Evolutionary conservation across 1,139 yeast species (phyloP).

Genomic region (Spathaspora sp.): DNA sequence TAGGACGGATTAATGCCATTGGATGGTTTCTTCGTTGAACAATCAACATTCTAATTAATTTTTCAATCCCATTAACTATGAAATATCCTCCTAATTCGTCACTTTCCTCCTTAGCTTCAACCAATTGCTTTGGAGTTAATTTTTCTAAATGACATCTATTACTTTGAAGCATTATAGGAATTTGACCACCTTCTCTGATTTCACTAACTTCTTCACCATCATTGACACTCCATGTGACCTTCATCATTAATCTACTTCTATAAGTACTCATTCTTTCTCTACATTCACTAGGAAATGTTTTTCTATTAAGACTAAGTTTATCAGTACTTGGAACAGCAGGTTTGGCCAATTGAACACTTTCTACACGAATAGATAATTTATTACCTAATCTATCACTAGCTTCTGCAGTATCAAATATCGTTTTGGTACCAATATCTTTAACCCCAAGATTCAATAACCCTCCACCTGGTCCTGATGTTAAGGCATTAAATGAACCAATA

Average conservation of each 20-base stretch:
- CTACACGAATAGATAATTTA: slow-evolving; percentile 76
- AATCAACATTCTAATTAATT: slow-evolving; percentile 92
- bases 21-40: slow-evolving; percentile 98
- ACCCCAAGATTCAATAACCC: slow-evolving; percentile 85
- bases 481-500: slow-evolving; percentile 92
- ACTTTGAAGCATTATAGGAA: slow-evolving; percentile 88
- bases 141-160: slow-evolving; percentile 90
- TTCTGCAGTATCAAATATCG: slow-evolving; percentile 79
- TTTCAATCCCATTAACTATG: slow-evolving; percentile 94
- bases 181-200: slow-evolving; percentile 85
- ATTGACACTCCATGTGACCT: slow-evolving; percentile 82
- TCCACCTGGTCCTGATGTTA: slow-evolving; percentile 83
- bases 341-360: slow-evolving; percentile 80
- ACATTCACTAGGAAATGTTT: slow-evolving; percentile 83
- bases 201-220: slow-evolving; percentile 81
- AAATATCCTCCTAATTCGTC: slow-evolving; percentile 98
- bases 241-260: slow-evolving; percentile 71
- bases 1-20: slow-evolving; percentile 95
- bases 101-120: slow-evolving; percentile 78
- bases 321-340: slow-evolving; percentile 77
- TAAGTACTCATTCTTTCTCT: slow-evolving; percentile 86
- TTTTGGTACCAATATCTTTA: slow-evolving; percentile 82
- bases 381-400: slow-evolving; percentile 68
- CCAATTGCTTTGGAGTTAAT: slow-evolving; percentile 78
- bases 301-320: slow-evolving; percentile 76